Base-by-base conservation (phyloP, 352 stramenopile species). In the Phytopythium vexans region DNA sequence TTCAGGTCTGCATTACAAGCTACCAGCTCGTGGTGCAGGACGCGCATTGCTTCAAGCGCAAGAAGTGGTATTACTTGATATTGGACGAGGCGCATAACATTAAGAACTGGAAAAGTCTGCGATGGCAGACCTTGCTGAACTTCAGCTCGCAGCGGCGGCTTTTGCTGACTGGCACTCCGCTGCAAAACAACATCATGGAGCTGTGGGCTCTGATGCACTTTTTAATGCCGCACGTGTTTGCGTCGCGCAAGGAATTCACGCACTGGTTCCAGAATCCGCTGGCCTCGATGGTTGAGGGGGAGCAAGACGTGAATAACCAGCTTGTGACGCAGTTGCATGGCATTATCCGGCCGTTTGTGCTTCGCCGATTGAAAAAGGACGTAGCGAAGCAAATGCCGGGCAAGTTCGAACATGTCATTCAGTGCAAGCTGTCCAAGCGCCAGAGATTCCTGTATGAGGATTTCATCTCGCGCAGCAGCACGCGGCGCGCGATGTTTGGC, bases 21-120 rank as follows among this genome's bases (percentile, higher is more conserved):
- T 99, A 99, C 70, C 96, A 99, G 58, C 77, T 99, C 10, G 96
- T 96, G 9, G 95, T 99, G 3, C 94, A 99, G 64, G 97, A 99
- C 69, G 86, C 95, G 4, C 92, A 96, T 58, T 96, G 94, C 45
- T 99, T 99, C 63, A 98, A 98, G 57, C 78, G 97, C 34, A 99
- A 98, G 57, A 98, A 98, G 56, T 99, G 97, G 97, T 99, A 99
- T 63, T 99, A 99, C 64, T 59, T 99, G 7, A 98, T 99, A 46
- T 66, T 99, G 3, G 97, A 99, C 50, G 97, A 99, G 78, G 97
- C 97, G 3, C 97, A 99, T 68, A 98, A 99, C 62, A 99, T 99
- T 68, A 99, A 99, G 69, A 99, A 99, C 68, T 99, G 98, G 83
- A 96, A 99, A 60, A 97, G 79, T 52, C 82, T 99, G 64, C 74